Evolutionary conservation across 805 yeast species (phyloP), one percentile per base, ranked within the genome.

Genomic region (Priceomyces melissophilus): DNA sequence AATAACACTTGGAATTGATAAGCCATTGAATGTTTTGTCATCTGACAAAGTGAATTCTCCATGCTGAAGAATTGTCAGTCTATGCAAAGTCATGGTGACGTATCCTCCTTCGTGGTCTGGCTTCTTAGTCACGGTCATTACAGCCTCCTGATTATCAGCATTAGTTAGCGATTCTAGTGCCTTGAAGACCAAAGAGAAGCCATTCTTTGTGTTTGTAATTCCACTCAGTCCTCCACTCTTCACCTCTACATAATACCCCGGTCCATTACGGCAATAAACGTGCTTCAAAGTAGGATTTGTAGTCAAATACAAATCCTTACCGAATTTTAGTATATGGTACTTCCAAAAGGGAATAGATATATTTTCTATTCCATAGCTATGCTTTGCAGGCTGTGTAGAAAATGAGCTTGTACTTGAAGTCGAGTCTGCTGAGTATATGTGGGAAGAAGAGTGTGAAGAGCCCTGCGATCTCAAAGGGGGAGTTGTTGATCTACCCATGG

Each of bases 231-330:
- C 17, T 20, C 15, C 27, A 27, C 30, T 25, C n/a, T 17, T 31
- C 2, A 74, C 49, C 38, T 71, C 71, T 11, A 82, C 76, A 48
- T 72, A 77, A 50, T 76, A 80, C 3, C 86, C 80, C 0, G 88
- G 88, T 0, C 79, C 86, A 47, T 71, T 68, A 26, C 84, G 63
- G 40, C 84, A 75, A 47, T 72, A 75, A 29, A 76, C 57, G 54
- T 83, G 88, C 45, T 75, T 71, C 13, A 67, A 58, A 15, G 79
- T 81, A 0, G 89, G 89, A 49, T 80, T 83, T 0, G 90, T 83
- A 1, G 88, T 75, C 35, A 83, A 53, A 53, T 81, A 82, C 35
- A 80, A 60, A 48, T 76, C 81, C 30, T 67, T 70, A 9, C 81
- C 79, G 38, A 79, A 62, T 40, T 68, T 71, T 16, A 79, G 54